phyloP scores from a whole-genome alignment of 2,329 filamentous ascomycete genomes.

The Aspergillus versicolor region DNA sequence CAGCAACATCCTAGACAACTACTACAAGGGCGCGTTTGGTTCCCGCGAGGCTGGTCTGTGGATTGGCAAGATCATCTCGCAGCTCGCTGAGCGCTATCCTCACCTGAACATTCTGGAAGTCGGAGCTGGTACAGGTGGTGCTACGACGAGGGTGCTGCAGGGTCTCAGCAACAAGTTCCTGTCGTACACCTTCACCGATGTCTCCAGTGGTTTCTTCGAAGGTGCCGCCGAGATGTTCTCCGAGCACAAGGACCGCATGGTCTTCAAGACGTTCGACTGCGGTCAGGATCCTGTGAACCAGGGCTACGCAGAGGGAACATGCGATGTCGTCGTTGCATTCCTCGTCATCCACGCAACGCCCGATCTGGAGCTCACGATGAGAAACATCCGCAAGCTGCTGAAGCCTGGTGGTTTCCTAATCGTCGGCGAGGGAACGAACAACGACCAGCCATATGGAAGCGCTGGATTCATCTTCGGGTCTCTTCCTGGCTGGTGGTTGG shows the following conservation, averaged over 20 bases:
- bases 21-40: neutral
- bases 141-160: conserved; percentile 38
- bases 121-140: conserved; percentile 36
- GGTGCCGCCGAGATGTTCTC: conserved; percentile 30
- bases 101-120: conserved; percentile 36
- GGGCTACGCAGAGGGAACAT: conserved; percentile 30
- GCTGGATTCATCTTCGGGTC: neutral
- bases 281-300: conserved; percentile 31
- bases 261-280: conserved; percentile 33
- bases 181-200: conserved; percentile 48
- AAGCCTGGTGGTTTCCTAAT: conserved; percentile 40
- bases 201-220: conserved; percentile 45
- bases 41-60: neutral
- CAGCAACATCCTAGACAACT: neutral
- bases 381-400: conserved; percentile 35
- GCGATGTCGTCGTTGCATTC: conserved; percentile 40
- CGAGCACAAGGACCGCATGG: conserved; percentile 22
- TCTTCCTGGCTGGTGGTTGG: neutral
- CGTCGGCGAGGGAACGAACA: neutral
- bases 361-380: conserved; percentile 23
- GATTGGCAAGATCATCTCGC: conserved; percentile 6
- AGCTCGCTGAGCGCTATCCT: conserved; percentile 40
- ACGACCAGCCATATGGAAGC: neutral
- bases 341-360: conserved; percentile 43
- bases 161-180: conserved; percentile 28